phyloP scores from a whole-genome alignment of 208 protist species.

The Acanthamoeba quina region DNA sequence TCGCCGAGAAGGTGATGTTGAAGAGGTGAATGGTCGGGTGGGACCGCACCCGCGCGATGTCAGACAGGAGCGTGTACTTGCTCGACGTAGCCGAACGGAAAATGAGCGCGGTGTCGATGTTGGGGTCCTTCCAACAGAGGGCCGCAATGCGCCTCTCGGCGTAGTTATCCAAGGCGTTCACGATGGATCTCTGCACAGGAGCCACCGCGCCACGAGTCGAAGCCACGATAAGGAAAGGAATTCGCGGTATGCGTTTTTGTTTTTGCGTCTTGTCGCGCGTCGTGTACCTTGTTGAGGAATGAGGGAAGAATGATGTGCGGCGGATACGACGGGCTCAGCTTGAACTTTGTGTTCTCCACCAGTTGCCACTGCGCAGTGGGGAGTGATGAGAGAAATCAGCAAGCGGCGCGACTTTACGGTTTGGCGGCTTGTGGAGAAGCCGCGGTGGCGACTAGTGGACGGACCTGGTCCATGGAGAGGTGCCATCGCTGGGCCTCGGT shows the following conservation, averaged over 20 bases:
- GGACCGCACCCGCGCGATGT: constrained; percentile 3
- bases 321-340: constrained; percentile 24
- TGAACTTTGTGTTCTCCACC: constrained; percentile 67
- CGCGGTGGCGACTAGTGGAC: neutral
- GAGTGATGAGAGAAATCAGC: neutral
- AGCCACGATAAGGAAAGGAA: neutral
- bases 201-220: neutral
- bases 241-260: neutral
- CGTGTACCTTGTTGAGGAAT: neutral
- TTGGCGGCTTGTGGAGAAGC: neutral
- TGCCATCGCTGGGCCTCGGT: neutral
- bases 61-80: constrained; percentile 13
- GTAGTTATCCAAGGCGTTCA: neutral
- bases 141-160: constrained; percentile 1
- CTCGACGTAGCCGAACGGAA: constrained; percentile 17
- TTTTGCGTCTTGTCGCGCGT: neutral
- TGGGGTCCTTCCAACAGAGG: constrained; percentile 47
- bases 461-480: constrained; percentile 22
- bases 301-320: constrained; percentile 45
- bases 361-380: neutral
- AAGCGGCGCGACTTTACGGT: neutral
- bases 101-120: neutral
- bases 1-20: neutral
- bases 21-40: constrained; percentile 19
- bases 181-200: neutral